These are phyloP conservation scores for Trypanosoma platydactyli DNA, from an alignment of 208 protist species.

Conservation along the genomic window DNA sequence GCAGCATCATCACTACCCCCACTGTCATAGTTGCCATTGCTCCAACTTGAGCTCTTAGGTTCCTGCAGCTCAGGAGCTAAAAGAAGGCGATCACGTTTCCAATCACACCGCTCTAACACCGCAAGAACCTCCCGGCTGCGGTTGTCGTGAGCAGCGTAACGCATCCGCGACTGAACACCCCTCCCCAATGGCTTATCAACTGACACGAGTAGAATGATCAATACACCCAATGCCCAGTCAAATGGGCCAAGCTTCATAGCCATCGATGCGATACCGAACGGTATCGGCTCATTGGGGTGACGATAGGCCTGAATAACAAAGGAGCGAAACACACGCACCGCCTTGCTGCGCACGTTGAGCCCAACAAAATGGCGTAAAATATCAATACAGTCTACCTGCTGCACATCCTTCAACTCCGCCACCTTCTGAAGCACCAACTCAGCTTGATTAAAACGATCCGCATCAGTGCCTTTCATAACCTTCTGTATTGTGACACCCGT, in stretches of 20 bases:
- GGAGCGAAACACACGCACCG: conserved; percentile 27
- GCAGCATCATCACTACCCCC: conserved; percentile 2
- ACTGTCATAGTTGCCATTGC: conserved; percentile 12
- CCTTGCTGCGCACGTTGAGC: conserved; percentile 19
- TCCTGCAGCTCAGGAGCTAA: conserved; percentile 37
- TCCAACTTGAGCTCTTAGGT: conserved; percentile 2
- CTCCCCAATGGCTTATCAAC: conserved; percentile 30
- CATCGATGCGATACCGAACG: conserved; percentile 44
- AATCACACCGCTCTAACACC: conserved; percentile 60
- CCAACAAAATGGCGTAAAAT: conserved; percentile 23
- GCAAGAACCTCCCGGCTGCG: conserved; percentile 41
- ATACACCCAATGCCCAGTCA: conserved; percentile 69
- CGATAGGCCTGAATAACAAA: conserved; percentile 26
- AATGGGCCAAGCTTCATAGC: conserved; percentile 76
- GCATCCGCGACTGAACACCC: conserved; percentile 38
- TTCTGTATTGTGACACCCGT: conserved; percentile 23
- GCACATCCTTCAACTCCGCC: conserved; percentile 13
- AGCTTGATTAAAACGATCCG: conserved; percentile 21
- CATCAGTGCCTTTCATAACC: conserved; percentile 13
- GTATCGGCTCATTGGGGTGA: conserved; percentile 27
- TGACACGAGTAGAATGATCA: conserved; percentile 50
- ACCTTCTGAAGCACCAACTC: conserved; percentile 23
- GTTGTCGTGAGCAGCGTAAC: conserved; percentile 30
- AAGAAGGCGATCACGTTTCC: conserved; percentile 59
- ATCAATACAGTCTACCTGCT: conserved; percentile 22